phyloP scores from a whole-genome alignment of 352 stramenopile genomes.

The Globisporangium orthogonon region DNA sequence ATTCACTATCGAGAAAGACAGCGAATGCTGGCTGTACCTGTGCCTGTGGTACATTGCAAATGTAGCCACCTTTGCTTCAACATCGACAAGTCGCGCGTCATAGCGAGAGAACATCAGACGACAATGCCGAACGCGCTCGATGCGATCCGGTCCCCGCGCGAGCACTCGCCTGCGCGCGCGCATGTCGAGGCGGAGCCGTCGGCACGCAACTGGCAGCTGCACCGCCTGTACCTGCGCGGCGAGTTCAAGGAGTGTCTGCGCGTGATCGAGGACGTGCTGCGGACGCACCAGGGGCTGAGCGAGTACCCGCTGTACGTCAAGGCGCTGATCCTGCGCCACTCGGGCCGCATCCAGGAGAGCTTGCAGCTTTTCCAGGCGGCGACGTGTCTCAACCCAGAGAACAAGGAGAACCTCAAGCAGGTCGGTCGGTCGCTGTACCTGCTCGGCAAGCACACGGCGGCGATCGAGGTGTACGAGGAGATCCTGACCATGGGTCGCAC shows the following conservation, averaged over 20 bases:
- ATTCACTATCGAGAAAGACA: too few relatives aligned
- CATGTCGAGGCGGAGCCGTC: slow-evolving; percentile 35
- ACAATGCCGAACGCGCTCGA: slow-evolving; percentile 26
- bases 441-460: slow-evolving; percentile 86
- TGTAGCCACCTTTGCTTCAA: not conserved
- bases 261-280: slow-evolving; percentile 87
- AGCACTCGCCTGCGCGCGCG: slow-evolving; percentile 21
- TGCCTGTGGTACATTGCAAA: not conserved
- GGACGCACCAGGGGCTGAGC: slow-evolving; percentile 75
- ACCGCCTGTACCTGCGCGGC: slow-evolving; percentile 76
- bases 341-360: slow-evolving; percentile 86
- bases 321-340: slow-evolving; percentile 85
- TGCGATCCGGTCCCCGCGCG: slow-evolving; percentile 49
- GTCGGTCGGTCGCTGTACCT: slow-evolving; percentile 72
- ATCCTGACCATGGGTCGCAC: slow-evolving; percentile 67
- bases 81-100: not conserved
- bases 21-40: too few relatives aligned
- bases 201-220: slow-evolving; percentile 78
- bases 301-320: slow-evolving; percentile 93
- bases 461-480: slow-evolving; percentile 89
- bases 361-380: slow-evolving; percentile 90
- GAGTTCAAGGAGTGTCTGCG: slow-evolving; percentile 87
- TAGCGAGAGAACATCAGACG: not conserved
- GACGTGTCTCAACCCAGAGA: slow-evolving; percentile 88
- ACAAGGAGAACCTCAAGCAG: slow-evolving; percentile 91